phyloP scores from a whole-genome alignment of 2,329 filamentous ascomycete genomes.

The Xylariaceae sp. region DNA sequence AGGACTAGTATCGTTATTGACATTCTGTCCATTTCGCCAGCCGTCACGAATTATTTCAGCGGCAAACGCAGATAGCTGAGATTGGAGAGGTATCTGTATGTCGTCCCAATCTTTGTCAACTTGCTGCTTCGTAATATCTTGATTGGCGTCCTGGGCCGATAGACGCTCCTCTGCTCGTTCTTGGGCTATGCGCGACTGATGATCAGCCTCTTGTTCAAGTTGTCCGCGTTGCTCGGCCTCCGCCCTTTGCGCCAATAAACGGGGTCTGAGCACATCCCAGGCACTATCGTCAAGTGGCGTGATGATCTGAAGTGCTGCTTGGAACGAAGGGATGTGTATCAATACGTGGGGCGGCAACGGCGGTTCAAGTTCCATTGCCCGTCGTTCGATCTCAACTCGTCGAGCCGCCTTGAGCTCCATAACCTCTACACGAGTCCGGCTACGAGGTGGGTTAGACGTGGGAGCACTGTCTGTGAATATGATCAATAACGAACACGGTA shows the following conservation, averaged over 20 bases:
- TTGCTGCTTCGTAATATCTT: constrained; percentile 42
- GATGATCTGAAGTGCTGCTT: constrained; percentile 66
- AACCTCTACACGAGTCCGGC: constrained; percentile 57
- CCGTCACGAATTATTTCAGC: constrained; percentile 63
- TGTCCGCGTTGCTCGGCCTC: constrained; percentile 58
- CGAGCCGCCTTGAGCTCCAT: constrained; percentile 60
- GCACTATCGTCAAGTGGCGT: constrained; percentile 63
- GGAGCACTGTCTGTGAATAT: constrained; percentile 3
- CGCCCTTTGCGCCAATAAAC: constrained; percentile 61
- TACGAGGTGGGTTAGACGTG: constrained; percentile 11
- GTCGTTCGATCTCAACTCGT: constrained; percentile 66
- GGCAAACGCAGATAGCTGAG: constrained; percentile 61
- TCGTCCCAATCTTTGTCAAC: constrained; percentile 69
- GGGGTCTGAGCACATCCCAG: constrained; percentile 66
- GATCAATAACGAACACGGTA: too few species aligned
- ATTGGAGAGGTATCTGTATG: constrained; percentile 61
- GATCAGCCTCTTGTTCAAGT: constrained; percentile 22
- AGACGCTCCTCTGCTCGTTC: constrained; percentile 25
- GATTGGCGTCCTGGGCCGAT: constrained; percentile 36
- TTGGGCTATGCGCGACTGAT: constrained; percentile 30
- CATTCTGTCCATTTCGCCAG: constrained; percentile 60
- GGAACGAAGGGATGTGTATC: constrained; percentile 68
- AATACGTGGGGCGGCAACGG: constrained; percentile 60
- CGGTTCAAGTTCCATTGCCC: constrained; percentile 62
- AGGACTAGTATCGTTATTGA: constrained; percentile 60